Evolutionary conservation across 345 rosid species (phyloP).

Genomic region (Populus pruinosa): DNA sequence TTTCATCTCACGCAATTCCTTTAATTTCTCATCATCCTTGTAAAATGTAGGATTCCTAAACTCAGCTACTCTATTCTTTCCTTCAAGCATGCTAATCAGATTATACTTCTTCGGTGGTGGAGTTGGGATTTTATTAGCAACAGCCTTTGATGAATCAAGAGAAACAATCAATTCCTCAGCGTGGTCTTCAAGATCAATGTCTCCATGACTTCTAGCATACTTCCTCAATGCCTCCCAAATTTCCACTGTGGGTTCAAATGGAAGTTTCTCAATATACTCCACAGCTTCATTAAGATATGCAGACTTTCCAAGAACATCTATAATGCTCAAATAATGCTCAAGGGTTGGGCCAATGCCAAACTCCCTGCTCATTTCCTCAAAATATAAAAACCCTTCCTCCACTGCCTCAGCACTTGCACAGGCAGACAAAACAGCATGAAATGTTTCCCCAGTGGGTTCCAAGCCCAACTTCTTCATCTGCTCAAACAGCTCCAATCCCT

Average conservation of each 20-base stretch:
- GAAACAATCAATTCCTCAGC: conserved; percentile 52
- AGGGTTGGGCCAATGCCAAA: conserved; percentile 41
- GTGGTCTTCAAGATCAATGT: conserved; percentile 64
- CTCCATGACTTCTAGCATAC: conserved; percentile 59
- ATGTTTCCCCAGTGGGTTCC: conserved; percentile 54
- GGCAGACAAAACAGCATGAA: conserved; percentile 50
- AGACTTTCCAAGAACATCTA: conserved; percentile 65
- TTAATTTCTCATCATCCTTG: conserved; percentile 65
- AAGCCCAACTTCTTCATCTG: conserved; percentile 51
- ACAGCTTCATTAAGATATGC: conserved; percentile 63
- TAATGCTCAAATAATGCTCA: conserved; percentile 54
- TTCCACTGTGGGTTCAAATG: conserved; percentile 54
- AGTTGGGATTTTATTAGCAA: conserved; percentile 41
- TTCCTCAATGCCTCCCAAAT: conserved; percentile 58
- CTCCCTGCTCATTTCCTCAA: conserved; percentile 54
- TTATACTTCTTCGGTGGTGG: conserved; percentile 56
- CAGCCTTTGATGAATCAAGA: conserved; percentile 58
- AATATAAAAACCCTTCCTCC: conserved; percentile 69
- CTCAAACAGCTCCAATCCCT: conserved; percentile 68
- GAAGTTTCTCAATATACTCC: conserved; percentile 49
- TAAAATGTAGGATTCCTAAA: conserved; percentile 54
- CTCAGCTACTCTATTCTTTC: conserved; percentile 57
- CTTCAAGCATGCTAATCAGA: conserved; percentile 59
- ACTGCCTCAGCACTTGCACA: conserved; percentile 64
- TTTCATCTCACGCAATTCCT: conserved; percentile 45